Percentiles rank a stretch among this genome's conserved stretches.
Evolutionary conservation across 1,284 basidiomycete genomes (phyloP).

Genomic region (Fomitopsis pinicola): DNA sequence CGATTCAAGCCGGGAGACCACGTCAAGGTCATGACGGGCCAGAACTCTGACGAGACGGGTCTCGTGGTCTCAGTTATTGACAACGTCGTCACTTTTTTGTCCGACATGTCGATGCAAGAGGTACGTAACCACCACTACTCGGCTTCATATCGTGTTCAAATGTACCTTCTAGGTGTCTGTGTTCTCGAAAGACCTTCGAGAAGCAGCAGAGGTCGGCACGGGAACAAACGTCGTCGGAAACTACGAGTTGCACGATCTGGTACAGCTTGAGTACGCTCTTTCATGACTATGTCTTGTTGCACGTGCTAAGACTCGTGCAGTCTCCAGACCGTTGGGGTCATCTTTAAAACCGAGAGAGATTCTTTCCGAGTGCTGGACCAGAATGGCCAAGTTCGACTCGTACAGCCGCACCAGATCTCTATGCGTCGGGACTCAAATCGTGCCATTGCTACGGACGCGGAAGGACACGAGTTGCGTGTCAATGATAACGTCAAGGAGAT

Average conservation of each 20-base stretch:
- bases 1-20: slow-evolving; percentile 97
- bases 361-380: slow-evolving; percentile 96
- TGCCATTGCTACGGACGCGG: slow-evolving; percentile 87
- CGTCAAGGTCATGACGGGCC: slow-evolving; percentile 95
- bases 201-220: slow-evolving; percentile 93
- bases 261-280: slow-evolving; percentile 86
- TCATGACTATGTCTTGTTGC: not conserved
- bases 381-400: slow-evolving; percentile 82
- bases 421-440: slow-evolving; percentile 82
- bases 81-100: slow-evolving; percentile 93
- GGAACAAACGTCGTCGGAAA: slow-evolving; percentile 87
- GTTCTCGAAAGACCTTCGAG: slow-evolving; percentile 96
- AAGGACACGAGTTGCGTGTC: slow-evolving; percentile 78
- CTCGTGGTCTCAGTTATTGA: slow-evolving; percentile 90
- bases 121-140: slow-evolving; percentile 24
- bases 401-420: slow-evolving; percentile 94
- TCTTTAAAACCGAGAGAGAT: slow-evolving; percentile 96
- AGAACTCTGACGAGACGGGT: slow-evolving; percentile 94
- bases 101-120: slow-evolving; percentile 96
- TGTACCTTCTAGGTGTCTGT: slow-evolving; percentile 72
- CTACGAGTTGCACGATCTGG: slow-evolving; percentile 94
- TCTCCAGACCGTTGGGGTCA: slow-evolving; percentile 91
- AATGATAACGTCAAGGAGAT: slow-evolving; percentile 95
- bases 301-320: slow-evolving; percentile 35
- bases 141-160: not conserved